A percentile compares a stretch with the other conserved stretches of the same genome.
These are phyloP conservation scores for Solanum sitiens DNA, from an alignment of 257 asterid species.

Conservation along the genomic window DNA sequence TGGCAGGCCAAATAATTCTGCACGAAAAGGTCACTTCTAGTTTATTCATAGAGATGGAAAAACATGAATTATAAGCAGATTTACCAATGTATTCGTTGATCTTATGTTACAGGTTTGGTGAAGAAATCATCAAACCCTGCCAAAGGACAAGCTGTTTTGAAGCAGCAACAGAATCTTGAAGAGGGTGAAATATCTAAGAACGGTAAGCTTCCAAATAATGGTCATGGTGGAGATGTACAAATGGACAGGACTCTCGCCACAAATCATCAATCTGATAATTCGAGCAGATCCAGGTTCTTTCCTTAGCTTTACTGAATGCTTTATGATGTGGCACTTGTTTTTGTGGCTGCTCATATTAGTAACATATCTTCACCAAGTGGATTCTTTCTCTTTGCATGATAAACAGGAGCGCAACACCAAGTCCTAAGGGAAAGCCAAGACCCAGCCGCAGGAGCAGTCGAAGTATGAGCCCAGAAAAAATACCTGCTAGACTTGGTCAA, in stretches of 20 bases:
- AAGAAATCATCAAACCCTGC: conserved; percentile 17
- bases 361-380: neutral
- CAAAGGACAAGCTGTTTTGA: conserved; percentile 14
- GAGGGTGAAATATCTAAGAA: conserved; percentile 55
- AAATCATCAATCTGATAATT: conserved; percentile 15
- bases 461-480: conserved; percentile 36
- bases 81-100: neutral
- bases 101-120: conserved; percentile 1
- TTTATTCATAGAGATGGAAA: neutral
- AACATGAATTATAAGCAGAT: neutral
- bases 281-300: conserved; percentile 55
- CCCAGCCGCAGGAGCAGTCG: conserved; percentile 20
- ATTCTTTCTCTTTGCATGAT: neutral
- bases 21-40: conserved; percentile 17
- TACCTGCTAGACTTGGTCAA: conserved; percentile 14
- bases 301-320: neutral
- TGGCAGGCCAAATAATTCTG: conserved; percentile 16
- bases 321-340: neutral
- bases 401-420: conserved; percentile 44
- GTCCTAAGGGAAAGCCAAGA: conserved; percentile 29
- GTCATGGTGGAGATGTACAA: conserved; percentile 18
- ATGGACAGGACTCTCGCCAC: conserved; percentile 15
- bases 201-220: conserved; percentile 31
- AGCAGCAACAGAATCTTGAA: conserved; percentile 37
- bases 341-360: neutral